phyloP scores from a whole-genome alignment of 1,284 basidiomycete species.

The Sanghuangporus baumii region DNA sequence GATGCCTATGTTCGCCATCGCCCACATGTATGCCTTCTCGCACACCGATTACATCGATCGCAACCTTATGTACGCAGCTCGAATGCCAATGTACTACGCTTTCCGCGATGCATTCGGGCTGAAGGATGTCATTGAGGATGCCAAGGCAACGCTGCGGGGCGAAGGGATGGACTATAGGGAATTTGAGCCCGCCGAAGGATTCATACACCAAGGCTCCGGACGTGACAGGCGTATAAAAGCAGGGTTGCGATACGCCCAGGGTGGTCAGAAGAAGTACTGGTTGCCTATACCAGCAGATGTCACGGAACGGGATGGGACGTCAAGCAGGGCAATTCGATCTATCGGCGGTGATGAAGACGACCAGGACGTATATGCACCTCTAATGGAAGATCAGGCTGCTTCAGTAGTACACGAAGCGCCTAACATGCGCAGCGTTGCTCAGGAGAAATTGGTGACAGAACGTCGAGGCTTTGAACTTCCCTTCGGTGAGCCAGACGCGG shows the following conservation, averaged over 20 bases:
- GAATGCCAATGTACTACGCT: constrained; percentile 84
- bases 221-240: constrained; percentile 81
- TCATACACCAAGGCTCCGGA: constrained; percentile 82
- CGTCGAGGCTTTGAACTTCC: constrained; percentile 61
- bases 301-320: constrained; percentile 32
- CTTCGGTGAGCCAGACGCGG: constrained; percentile 56
- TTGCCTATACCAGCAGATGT: constrained; percentile 61
- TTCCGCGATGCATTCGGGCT: constrained; percentile 83
- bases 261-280: constrained; percentile 90
- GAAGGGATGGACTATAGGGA: constrained; percentile 92
- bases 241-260: constrained; percentile 85
- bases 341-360: constrained; percentile 45
- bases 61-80: constrained; percentile 65
- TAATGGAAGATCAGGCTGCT: constrained; percentile 62
- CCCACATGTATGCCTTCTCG: constrained; percentile 87
- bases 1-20: constrained; percentile 96
- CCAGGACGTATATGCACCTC: constrained; percentile 70
- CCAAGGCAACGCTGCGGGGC: constrained; percentile 78
- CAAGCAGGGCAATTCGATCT: constrained; percentile 22
- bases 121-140: constrained; percentile 86
- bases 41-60: constrained; percentile 79
- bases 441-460: constrained; percentile 32
- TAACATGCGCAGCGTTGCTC: constrained; percentile 39
- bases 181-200: constrained; percentile 93
- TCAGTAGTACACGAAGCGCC: constrained; percentile 62